Evolutionary conservation across 176 grass and related monocot species (phyloP).

Genomic region (Puya raimondii): DNA sequence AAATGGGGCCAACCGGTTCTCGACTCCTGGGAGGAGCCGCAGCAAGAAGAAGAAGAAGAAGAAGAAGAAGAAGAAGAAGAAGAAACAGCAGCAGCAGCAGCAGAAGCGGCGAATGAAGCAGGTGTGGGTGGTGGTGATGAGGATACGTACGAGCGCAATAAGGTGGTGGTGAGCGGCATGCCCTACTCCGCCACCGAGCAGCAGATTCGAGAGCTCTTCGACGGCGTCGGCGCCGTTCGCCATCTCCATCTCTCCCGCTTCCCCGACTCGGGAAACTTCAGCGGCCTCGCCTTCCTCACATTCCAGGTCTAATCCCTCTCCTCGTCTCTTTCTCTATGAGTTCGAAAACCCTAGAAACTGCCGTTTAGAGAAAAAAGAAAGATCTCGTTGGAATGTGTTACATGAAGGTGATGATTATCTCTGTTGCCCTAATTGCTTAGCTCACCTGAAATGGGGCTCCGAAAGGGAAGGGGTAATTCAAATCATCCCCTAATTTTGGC

Average conservation of each 20-base stretch:
- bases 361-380: background rate
- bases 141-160: slow-evolving; percentile 36
- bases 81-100: background rate
- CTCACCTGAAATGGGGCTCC: no score
- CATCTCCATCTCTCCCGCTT: slow-evolving; percentile 83
- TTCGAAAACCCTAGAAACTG: background rate
- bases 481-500: no score
- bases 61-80: slow-evolving; percentile 6
- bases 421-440: no score
- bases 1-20: slow-evolving; percentile 71
- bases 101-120: no score
- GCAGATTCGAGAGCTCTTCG: slow-evolving; percentile 65
- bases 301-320: slow-evolving; percentile 35
- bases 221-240: slow-evolving; percentile 43
- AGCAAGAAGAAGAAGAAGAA: slow-evolving; percentile 19
- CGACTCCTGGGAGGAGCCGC: slow-evolving; percentile 10
- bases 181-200: slow-evolving; percentile 63
- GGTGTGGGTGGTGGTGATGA: background rate
- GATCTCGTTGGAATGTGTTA: background rate
- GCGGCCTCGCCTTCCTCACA: slow-evolving; percentile 74
- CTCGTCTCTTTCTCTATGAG: background rate
- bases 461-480: no score
- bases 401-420: no score
- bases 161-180: slow-evolving; percentile 87
- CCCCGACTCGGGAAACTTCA: slow-evolving; percentile 76